A percentile compares a stretch with the other conserved stretches of the same genome.
Conservation (phyloP, 2,329 filamentous ascomycete species). For the Cryoendolithus antarcticus region DNA sequence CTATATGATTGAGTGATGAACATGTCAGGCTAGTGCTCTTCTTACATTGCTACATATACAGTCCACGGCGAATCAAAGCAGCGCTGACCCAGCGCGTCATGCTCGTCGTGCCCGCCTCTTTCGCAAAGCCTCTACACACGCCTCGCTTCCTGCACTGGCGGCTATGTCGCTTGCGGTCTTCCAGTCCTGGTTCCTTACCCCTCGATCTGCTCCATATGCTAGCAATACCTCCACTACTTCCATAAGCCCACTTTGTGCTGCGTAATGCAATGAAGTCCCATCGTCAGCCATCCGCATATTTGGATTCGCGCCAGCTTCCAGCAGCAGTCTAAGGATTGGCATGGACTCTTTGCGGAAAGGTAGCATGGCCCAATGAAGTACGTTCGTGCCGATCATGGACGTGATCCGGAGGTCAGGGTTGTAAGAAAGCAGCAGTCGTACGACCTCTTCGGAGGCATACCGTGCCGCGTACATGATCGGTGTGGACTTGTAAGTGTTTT, state of each 20-base stretch:
- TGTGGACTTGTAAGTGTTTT: constrained; percentile 20
- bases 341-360: constrained; percentile 13
- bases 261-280: constrained; percentile 19
- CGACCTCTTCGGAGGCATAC: constrained; percentile 14
- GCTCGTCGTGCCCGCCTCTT: no score
- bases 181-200: constrained; percentile 14
- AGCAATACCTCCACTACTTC: constrained; percentile 16
- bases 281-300: constrained; percentile 17
- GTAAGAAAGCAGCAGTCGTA: constrained; percentile 16
- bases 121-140: constrained; percentile 3
- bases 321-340: constrained; percentile 14
- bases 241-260: constrained; percentile 13
- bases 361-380: constrained; percentile 17
- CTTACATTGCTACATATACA: no score
- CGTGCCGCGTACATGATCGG: constrained; percentile 23
- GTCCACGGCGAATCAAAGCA: no score
- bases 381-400: constrained; percentile 20
- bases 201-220: constrained; percentile 15
- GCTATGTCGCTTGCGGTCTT: constrained; percentile 18
- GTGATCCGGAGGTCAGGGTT: constrained; percentile 14
- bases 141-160: constrained; percentile 7
- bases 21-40: no score
- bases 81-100: no score
- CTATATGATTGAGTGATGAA: no score
- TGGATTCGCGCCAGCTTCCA: constrained; percentile 17